phyloP scores from a whole-genome alignment of 257 asterid species.

The Salvia rosmarinus region DNA sequence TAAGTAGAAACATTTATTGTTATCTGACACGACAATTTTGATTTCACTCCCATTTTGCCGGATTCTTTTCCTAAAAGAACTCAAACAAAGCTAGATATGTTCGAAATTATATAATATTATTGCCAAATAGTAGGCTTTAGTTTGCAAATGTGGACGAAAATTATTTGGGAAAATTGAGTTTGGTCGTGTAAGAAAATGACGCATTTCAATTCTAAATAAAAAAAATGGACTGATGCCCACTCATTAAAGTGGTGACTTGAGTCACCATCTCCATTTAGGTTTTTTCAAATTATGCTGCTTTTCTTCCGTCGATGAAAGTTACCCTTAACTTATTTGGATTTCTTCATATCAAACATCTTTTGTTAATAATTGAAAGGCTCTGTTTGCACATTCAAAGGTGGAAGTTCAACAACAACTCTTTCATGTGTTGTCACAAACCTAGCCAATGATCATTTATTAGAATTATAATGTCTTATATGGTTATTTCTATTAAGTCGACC shows the following conservation, averaged over 20 bases:
- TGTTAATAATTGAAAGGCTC: neutral
- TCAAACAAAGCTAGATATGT: neutral
- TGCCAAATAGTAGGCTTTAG: neutral
- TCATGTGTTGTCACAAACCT: neutral
- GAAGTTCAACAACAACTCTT: neutral
- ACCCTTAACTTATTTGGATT: slow-evolving; percentile 10
- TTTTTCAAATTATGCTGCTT: neutral
- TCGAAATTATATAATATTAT: neutral
- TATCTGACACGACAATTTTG: no score
- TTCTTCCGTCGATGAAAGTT: slow-evolving; percentile 9
- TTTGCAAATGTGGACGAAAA: neutral
- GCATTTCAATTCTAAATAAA: neutral
- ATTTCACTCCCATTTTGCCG: neutral
- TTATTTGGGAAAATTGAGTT: neutral
- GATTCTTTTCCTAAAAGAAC: neutral
- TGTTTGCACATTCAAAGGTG: neutral
- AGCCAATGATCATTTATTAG: neutral
- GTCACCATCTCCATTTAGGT: slow-evolving; percentile 24
- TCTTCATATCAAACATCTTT: neutral
- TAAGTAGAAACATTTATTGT: no score
- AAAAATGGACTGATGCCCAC: slow-evolving; percentile 20
- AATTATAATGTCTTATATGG: neutral
- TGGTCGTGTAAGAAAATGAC: slow-evolving; percentile 22
- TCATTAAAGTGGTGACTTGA: slow-evolving; percentile 2
- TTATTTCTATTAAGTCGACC: no score